Evolutionary conservation across 208 protist genomes (phyloP).

Genomic region (Leishmania mexicana): DNA sequence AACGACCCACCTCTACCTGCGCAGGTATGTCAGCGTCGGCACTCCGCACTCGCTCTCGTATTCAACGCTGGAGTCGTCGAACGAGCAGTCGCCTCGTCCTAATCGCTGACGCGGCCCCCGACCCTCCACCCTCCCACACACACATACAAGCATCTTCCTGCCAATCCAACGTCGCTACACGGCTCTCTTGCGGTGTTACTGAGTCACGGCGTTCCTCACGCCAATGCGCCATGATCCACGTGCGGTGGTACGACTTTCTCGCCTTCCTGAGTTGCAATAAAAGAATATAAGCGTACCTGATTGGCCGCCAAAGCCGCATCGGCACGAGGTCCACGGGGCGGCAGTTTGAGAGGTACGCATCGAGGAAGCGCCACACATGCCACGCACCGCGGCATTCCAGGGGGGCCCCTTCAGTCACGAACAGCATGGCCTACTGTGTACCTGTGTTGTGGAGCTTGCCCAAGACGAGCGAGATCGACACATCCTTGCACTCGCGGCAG

Average conservation of each 20-base stretch:
- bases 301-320: slow-evolving; percentile 34
- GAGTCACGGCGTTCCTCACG: background rate
- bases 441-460: slow-evolving; percentile 30
- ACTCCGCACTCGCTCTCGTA: background rate
- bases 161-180: too few species aligned
- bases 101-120: background rate
- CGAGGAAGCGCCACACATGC: slow-evolving; percentile 27
- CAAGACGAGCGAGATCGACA: background rate
- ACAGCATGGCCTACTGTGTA: slow-evolving; percentile 35
- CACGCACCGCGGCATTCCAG: slow-evolving; percentile 26
- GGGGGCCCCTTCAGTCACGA: slow-evolving; percentile 37
- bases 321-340: slow-evolving; percentile 38
- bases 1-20: slow-evolving; percentile 41
- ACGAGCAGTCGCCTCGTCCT: slow-evolving; percentile 3
- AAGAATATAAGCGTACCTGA: slow-evolving; percentile 43
- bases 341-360: slow-evolving; percentile 16
- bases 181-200: too few species aligned
- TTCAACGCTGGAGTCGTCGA: slow-evolving; percentile 6
- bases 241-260: slow-evolving; percentile 9
- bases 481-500: too few species aligned
- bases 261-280: slow-evolving; percentile 14
- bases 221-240: background rate
- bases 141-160: background rate
- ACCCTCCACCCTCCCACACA: background rate
- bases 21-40: slow-evolving; percentile 24